These are phyloP conservation scores for Penicillium lividum DNA, from an alignment of 495 filamentous ascomycete genomes.

Conservation along the genomic window DNA sequence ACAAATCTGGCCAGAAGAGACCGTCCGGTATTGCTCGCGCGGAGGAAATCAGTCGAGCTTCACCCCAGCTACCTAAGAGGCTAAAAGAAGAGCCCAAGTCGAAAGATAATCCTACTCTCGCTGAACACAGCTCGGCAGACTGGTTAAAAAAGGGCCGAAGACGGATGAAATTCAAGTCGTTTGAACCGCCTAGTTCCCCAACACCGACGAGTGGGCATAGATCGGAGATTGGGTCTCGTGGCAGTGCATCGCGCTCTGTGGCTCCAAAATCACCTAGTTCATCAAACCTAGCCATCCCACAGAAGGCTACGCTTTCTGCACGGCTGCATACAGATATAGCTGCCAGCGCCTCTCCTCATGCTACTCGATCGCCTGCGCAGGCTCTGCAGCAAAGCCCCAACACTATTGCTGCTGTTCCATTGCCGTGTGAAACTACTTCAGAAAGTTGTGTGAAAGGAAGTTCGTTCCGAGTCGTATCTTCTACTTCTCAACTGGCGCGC, in stretches of 20 bases:
- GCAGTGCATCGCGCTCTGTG: neutral
- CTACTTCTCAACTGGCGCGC: slow-evolving; percentile 46
- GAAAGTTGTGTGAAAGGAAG: slow-evolving; percentile 6
- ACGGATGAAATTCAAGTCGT: slow-evolving; percentile 31
- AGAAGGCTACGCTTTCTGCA: neutral
- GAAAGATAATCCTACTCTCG: slow-evolving; percentile 9
- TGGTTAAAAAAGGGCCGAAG: slow-evolving; percentile 46
- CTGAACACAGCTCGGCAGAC: slow-evolving; percentile 12
- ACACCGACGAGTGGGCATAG: slow-evolving; percentile 30
- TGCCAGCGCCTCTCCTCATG: neutral
- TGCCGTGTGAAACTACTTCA: neutral
- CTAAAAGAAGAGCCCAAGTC: slow-evolving; percentile 1
- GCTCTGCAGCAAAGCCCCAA: neutral
- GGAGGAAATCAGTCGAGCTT: neutral
- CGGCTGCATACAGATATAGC: neutral
- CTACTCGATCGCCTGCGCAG: neutral
- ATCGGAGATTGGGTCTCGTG: neutral
- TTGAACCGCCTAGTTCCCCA: slow-evolving; percentile 47
- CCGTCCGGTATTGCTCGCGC: neutral
- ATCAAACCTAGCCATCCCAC: neutral
- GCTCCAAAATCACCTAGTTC: neutral
- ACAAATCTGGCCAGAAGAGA: neutral
- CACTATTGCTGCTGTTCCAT: neutral
- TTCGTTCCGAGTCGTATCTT: slow-evolving; percentile 37
- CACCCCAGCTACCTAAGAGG: slow-evolving; percentile 8